Conservation (phyloP, 2,329 filamentous ascomycete species). For the Microcera coccophila region DNA sequence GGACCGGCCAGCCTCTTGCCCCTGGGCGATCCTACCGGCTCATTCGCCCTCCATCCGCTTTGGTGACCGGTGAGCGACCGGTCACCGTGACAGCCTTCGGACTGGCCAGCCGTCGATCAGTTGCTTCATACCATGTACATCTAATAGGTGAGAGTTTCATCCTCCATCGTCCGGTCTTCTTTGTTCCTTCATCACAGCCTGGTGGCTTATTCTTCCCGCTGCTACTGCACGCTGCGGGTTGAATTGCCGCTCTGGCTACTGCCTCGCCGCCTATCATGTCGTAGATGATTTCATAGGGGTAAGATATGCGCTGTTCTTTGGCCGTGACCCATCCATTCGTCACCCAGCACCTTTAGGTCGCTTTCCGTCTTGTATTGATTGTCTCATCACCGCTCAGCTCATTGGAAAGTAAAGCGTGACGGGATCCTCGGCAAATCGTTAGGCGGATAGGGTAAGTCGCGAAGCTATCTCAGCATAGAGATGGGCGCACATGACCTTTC, state of each 20-base stretch:
- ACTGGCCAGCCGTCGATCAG: too few species aligned
- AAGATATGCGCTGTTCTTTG: slow-evolving; percentile 13
- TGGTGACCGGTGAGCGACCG: background rate
- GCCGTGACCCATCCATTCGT: slow-evolving; percentile 8
- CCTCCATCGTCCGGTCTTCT: slow-evolving; percentile 14
- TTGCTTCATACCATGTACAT: background rate
- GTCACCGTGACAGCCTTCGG: slow-evolving; percentile 11
- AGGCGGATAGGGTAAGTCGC: background rate
- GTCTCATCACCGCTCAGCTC: background rate
- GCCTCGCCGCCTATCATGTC: background rate
- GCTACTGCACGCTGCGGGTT: background rate
- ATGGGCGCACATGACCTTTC: background rate
- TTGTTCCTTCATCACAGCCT: slow-evolving; percentile 9
- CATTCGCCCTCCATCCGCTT: slow-evolving; percentile 9
- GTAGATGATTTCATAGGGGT: background rate
- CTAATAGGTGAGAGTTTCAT: background rate
- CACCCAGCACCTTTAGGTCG: slow-evolving; percentile 4
- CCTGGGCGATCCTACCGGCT: slow-evolving; percentile 11
- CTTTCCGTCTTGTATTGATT: background rate
- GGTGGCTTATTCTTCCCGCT: background rate
- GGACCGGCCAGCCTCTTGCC: slow-evolving; percentile 5
- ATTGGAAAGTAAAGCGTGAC: background rate
- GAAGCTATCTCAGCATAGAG: background rate
- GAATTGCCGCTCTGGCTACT: background rate
- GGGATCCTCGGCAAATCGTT: background rate